Base-by-base conservation (phyloP, 192 early-diverging fungal species). In the Backusella sp. region DNA sequence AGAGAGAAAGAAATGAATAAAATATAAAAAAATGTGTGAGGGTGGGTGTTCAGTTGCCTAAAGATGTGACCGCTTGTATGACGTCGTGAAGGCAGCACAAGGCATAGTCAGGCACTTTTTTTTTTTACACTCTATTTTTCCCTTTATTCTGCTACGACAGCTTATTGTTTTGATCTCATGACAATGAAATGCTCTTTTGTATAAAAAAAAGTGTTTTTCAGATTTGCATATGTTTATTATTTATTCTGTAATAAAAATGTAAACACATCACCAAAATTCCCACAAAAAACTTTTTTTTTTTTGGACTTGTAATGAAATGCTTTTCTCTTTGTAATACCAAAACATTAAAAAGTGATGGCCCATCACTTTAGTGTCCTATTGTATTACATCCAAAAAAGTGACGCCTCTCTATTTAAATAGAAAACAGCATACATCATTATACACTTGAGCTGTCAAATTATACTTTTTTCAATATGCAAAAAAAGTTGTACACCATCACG, bases 21-120 rank as follows among this genome's bases (percentile, higher is more conserved):
- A 37, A 37, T 28, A 37, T 8, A 46, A 46, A 46, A 46, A 49
- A n/a, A n/a, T n/a, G n/a, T n/a, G 19, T 7, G 46, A 49, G 46
- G 17, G 46, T 7, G 53, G 53, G 23, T 59, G 53, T 59, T 23
- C 53, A 23, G 8, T 56, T 56, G n/a, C 21, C 17, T 56, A 53
- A 53, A 53, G 49, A 21, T 53, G 53, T 56, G 53, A 56, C 53
- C 53, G 53, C 19, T 59, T 59, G 53, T 59, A 59, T 59, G 53
- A 59, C 53, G 53, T 59, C n/a, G 53, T 26, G n/a, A 9, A 26
- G 21, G 23, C 53, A 26, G 23, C 53, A 26, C 53, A 59, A 59
- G 23, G 21, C n/a, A 56, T 26, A 11, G 8, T 56, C 53, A 56
- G 53, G 53, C 53, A 59, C 53, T 59, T 59, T 26, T 56, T 59